Evolutionary conservation across 352 stramenopile genomes (phyloP).

Genomic region (Hyaloperonospora brassicae): DNA sequence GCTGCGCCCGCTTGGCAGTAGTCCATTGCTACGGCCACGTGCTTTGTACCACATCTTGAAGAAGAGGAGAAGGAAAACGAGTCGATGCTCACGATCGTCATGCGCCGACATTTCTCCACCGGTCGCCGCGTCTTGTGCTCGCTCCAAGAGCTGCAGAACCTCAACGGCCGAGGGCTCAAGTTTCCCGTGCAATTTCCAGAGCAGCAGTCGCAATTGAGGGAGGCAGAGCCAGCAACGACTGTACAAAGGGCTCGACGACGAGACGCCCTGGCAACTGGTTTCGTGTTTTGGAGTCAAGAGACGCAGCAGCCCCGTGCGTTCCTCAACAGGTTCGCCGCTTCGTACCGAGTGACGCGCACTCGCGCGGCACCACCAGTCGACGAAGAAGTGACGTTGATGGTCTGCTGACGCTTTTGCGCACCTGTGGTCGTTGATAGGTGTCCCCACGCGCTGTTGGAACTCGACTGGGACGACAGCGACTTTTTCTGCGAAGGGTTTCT

Average conservation of each 20-base stretch:
- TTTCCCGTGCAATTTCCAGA: constrained; percentile 34
- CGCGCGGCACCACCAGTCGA: too few species aligned
- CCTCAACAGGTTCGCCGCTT: constrained; percentile 34
- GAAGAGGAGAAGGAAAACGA: too few species aligned
- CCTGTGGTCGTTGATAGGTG: constrained; percentile 28
- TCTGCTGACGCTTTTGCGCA: not conserved
- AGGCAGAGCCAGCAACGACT: not conserved
- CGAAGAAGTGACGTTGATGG: not conserved
- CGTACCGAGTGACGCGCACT: not conserved
- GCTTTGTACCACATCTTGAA: too few species aligned
- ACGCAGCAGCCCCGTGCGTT: constrained; percentile 43
- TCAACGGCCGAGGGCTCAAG: constrained; percentile 46
- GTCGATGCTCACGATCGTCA: too few species aligned
- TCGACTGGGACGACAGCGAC: constrained; percentile 74
- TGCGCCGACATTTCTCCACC: not conserved
- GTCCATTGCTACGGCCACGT: too few species aligned
- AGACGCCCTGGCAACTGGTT: constrained; percentile 38
- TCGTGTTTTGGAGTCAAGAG: constrained; percentile 52
- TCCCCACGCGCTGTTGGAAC: constrained; percentile 59
- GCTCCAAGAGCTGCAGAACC: constrained; percentile 34
- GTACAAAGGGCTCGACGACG: constrained; percentile 14
- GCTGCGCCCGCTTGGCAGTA: too few species aligned
- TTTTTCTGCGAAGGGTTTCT: constrained; percentile 77
- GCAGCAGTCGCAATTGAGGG: not conserved
- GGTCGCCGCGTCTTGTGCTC: constrained; percentile 46